Percentiles rank a stretch among this genome's conserved stretches.
These are phyloP conservation scores for Angophora floribunda DNA, from an alignment of 345 rosid genomes.

Conservation along the genomic window DNA sequence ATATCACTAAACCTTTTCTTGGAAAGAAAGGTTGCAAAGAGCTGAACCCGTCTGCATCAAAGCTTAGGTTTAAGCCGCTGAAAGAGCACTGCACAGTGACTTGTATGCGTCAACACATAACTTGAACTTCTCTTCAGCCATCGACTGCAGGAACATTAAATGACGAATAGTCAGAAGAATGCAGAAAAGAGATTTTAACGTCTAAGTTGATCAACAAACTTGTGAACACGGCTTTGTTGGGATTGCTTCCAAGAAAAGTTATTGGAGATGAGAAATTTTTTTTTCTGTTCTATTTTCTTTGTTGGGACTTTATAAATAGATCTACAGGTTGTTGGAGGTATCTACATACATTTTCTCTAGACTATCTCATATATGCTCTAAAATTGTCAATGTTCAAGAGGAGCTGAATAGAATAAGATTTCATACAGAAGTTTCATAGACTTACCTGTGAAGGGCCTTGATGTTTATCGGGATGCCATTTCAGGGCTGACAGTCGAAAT, in stretches of 20 bases:
- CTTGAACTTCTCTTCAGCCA: slow-evolving; percentile 86
- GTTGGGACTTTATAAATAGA: neutral
- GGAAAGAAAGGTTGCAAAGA: neutral
- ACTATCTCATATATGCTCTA: neutral
- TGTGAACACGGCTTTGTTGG: neutral
- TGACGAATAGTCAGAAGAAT: neutral
- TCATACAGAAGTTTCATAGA: neutral
- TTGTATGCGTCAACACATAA: slow-evolving; percentile 70
- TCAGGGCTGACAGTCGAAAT: slow-evolving; percentile 60
- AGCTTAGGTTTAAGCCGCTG: neutral
- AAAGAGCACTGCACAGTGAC: slow-evolving; percentile 54
- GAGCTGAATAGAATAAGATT: neutral
- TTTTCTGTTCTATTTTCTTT: neutral
- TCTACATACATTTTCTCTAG: neutral
- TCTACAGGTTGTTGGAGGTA: neutral
- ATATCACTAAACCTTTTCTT: neutral
- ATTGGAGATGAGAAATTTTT: neutral
- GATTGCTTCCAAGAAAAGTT: neutral
- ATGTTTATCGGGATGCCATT: slow-evolving; percentile 95
- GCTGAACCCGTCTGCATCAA: neutral
- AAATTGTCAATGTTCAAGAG: neutral
- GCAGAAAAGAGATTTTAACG: neutral
- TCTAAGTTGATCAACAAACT: neutral
- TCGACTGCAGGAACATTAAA: slow-evolving; percentile 30
- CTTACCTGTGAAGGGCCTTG: slow-evolving; percentile 67